Base-by-base conservation (phyloP, 1,284 basidiomycete genomes). In the Phylloboletellus chloephorus region DNA sequence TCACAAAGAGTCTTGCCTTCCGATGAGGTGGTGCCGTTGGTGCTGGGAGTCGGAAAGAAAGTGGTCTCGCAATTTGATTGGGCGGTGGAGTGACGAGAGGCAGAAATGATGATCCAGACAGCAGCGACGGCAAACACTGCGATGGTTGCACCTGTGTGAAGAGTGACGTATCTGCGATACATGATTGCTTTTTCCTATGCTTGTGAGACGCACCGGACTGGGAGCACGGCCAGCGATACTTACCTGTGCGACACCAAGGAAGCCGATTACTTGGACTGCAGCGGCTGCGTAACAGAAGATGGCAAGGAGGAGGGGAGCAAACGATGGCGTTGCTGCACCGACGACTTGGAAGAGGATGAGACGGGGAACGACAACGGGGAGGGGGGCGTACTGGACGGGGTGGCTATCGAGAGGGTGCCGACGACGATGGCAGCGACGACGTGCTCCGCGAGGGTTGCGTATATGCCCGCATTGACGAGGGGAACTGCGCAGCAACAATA, bases 401-500 rank as follows among this genome's bases (percentile, higher is more conserved):
- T 90, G 2, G 79, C 81, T 15, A 96, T 60, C 6, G 86, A 76
- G 20, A 94, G 70, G 4, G 86, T 80, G 12, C 84, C 92, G 3
- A 82, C 76, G n/a, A 85, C 53, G 46, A 90, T 57, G 3, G 76
- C 79, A 7, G 87, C 61, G 15, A 76, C 67, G 34, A 87, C 71
- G 64, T 94, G 90, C 58, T 93, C 88, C 0, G 69, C 59, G 36
- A 95, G 63, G 28, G 85, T 75, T n/a, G 76, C 63, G 54, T 94
- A 94, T 41, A 94, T 87, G 24, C 92, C 92, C 46, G 80, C 74
- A 66, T 95, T 94, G 48, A 90, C 72, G 38, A 89, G 67, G 4
- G 90, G 90, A 49, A 94, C 83, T 37, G 90, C 90, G 57, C 82
- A 85, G 57, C 83, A 87, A 51, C 84, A 87, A 53, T 87, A 86